A percentile compares a stretch with the other conserved stretches of the same genome.
These are phyloP conservation scores for Septoria linicola DNA, from an alignment of 2,329 filamentous ascomycete species.

Conservation along the genomic window DNA sequence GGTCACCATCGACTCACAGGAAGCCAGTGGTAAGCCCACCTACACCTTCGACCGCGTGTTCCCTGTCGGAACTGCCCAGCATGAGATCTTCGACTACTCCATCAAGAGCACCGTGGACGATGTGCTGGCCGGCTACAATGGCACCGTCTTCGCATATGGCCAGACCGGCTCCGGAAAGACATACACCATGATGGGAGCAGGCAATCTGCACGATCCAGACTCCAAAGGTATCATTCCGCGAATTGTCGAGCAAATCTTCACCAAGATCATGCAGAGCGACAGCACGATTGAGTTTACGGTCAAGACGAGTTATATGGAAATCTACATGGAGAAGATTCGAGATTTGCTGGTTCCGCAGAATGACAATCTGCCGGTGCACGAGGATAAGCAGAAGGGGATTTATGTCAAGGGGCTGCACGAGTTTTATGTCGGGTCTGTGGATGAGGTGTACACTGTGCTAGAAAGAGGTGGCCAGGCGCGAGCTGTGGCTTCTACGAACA, in stretches of 20 bases:
- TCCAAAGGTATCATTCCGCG: conserved; percentile 93
- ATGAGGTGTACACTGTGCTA: conserved; percentile 97
- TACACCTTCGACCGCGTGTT: conserved; percentile 99
- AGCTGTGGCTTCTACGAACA: conserved; percentile 94
- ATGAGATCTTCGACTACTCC: conserved; percentile 96
- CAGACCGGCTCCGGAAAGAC: conserved; percentile 99
- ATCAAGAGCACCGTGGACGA: conserved; percentile 95
- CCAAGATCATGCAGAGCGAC: conserved; percentile 87
- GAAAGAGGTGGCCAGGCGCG: conserved; percentile 83
- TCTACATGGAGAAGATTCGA: conserved; percentile 98
- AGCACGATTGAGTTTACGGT: conserved; percentile 98
- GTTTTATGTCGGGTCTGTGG: conserved; percentile 91
- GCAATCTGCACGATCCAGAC: conserved; percentile 82
- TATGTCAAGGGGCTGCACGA: conserved; percentile 95
- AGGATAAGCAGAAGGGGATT: conserved; percentile 92
- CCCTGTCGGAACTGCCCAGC: conserved; percentile 85
- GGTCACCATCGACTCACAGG: conserved; percentile 81
- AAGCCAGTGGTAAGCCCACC: conserved; percentile 61
- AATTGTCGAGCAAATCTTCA: conserved; percentile 96
- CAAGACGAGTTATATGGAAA: conserved; percentile 98
- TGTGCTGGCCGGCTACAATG: conserved; percentile 98
- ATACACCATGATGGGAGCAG: conserved; percentile 94
- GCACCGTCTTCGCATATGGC: conserved; percentile 96
- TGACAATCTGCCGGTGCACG: conserved; percentile 95
- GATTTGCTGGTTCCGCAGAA: conserved; percentile 90